Percentiles rank a stretch among this genome's conserved stretches.
Evolutionary conservation across 2,329 filamentous ascomycete species (phyloP).

Genomic region (Nemania sp.): DNA sequence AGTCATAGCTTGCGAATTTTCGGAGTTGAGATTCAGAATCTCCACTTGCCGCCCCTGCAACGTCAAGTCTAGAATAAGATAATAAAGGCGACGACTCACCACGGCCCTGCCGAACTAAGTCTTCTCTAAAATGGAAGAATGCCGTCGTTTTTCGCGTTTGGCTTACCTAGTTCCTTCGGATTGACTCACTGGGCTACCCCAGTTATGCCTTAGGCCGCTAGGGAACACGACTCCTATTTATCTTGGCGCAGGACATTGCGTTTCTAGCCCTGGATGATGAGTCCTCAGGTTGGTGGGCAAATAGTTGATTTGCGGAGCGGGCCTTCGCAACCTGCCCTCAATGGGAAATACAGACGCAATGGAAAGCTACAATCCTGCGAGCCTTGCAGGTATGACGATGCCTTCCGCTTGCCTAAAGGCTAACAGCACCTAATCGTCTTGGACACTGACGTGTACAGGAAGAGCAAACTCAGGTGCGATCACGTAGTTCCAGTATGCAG

Average conservation of each 20-base stretch:
- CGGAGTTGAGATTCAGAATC: constrained; percentile 24
- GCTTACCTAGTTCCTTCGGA: not conserved
- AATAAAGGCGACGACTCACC: constrained; percentile 18
- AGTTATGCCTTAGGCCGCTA: constrained; percentile 24
- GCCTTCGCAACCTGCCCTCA: constrained; percentile 30
- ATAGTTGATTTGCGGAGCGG: constrained; percentile 34
- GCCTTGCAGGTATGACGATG: constrained; percentile 33
- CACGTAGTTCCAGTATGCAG: constrained; percentile 42
- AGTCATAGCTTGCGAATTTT: constrained; percentile 22
- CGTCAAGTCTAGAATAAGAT: constrained; percentile 7
- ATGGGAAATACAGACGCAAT: constrained; percentile 41
- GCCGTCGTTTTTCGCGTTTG: constrained; percentile 5
- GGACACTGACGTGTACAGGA: constrained; percentile 32
- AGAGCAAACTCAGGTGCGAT: constrained; percentile 43
- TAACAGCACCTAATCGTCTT: constrained; percentile 26
- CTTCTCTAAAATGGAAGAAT: constrained; percentile 23
- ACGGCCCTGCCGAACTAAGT: not conserved
- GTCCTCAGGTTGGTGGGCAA: constrained; percentile 33
- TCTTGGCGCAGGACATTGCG: constrained; percentile 15
- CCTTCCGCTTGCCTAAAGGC: constrained; percentile 10
- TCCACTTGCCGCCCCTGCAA: constrained; percentile 8
- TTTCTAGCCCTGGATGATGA: constrained; percentile 26
- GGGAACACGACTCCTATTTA: not conserved
- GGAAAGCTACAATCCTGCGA: constrained; percentile 43
- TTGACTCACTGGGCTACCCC: constrained; percentile 22